phyloP scores from a whole-genome alignment of 1,139 yeast genomes.

The Sugiyamaella xylanicola region DNA sequence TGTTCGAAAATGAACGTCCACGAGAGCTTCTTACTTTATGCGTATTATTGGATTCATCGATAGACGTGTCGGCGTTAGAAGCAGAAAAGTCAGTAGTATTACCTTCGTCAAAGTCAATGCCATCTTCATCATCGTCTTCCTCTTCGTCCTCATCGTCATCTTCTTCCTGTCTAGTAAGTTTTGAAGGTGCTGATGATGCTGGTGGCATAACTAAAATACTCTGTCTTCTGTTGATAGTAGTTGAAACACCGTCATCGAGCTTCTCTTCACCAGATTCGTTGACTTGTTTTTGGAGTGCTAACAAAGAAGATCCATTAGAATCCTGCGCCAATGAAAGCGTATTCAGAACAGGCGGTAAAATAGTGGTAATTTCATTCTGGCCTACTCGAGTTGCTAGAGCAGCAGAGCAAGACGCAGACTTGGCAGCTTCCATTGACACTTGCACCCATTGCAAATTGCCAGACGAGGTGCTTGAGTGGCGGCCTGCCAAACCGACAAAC shows the following conservation, averaged over 20 bases:
- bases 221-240: neutral
- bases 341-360: conserved; percentile 49
- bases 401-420: conserved; percentile 49
- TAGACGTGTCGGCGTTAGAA: neutral
- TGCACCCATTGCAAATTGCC: conserved; percentile 53
- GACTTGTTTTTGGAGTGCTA: conserved; percentile 27
- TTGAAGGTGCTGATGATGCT: neutral
- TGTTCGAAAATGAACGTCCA: neutral
- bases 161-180: conserved; percentile 11
- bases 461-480: conserved; percentile 37
- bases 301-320: conserved; percentile 25
- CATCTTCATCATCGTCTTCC: conserved; percentile 7
- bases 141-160: conserved; percentile 12
- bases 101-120: neutral
- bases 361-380: conserved; percentile 45
- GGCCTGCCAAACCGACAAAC: conserved; percentile 26
- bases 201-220: conserved; percentile 11
- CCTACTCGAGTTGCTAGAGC: conserved; percentile 48
- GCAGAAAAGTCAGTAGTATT: neutral
- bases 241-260: neutral
- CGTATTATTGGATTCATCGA: neutral
- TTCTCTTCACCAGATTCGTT: conserved; percentile 4
- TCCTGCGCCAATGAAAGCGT: conserved; percentile 28
- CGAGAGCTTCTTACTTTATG: neutral
- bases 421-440: conserved; percentile 51